A percentile compares a stretch with the other conserved stretches of the same genome.
These are phyloP conservation scores for Raddia guianensis DNA, from an alignment of 176 grass and related monocot species.

Conservation along the genomic window DNA sequence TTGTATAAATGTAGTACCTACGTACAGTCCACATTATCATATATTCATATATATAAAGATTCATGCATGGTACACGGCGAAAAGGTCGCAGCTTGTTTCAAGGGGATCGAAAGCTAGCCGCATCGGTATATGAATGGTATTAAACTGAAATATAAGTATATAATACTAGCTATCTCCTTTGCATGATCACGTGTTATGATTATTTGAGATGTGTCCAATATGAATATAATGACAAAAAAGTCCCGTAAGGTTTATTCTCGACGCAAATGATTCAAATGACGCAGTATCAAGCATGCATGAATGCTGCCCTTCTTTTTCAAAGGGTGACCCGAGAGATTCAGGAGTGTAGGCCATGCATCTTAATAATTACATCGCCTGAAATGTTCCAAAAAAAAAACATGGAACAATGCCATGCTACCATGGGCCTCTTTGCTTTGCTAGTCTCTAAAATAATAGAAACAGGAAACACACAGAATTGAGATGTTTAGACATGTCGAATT, in stretches of 20 bases:
- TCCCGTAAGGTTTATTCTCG: too few relatives aligned
- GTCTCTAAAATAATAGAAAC: too few relatives aligned
- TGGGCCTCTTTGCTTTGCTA: too few relatives aligned
- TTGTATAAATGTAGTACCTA: not conserved
- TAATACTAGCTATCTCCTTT: too few relatives aligned
- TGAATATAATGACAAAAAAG: too few relatives aligned
- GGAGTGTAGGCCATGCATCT: slow-evolving; percentile 29
- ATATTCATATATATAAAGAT: not conserved
- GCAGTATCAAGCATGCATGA: slow-evolving; percentile 32
- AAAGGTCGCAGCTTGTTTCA: slow-evolving; percentile 47
- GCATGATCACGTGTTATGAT: too few relatives aligned
- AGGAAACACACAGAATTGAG: too few relatives aligned
- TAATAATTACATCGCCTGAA: slow-evolving; percentile 27
- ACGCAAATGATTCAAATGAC: slow-evolving; percentile 43
- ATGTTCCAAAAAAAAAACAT: not conserved
- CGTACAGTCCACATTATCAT: not conserved
- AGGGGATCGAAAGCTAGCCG: not conserved
- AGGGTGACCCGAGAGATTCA: slow-evolving; percentile 32
- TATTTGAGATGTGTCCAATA: too few relatives aligned
- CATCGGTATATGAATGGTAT: slow-evolving; percentile 24
- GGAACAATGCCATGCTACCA: not conserved
- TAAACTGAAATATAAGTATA: slow-evolving; percentile 12
- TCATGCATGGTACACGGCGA: not conserved
- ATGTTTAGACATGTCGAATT: too few relatives aligned
- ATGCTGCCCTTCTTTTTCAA: slow-evolving; percentile 2